Evolutionary conservation across 768 basidiomycete genomes (phyloP).

Genomic region (Leccinum subtestaceum): DNA sequence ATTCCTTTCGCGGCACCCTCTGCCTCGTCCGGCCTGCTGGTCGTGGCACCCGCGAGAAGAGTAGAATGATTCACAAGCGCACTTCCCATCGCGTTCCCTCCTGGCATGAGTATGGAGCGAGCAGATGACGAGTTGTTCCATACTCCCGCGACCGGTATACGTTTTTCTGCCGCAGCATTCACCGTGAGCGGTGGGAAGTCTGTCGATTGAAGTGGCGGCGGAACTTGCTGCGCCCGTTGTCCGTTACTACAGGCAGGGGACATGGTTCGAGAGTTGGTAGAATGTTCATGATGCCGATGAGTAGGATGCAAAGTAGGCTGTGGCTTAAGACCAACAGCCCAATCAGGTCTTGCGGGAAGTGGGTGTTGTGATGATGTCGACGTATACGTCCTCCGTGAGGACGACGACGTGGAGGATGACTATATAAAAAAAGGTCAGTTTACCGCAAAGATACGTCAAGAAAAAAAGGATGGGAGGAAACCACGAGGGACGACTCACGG

Average conservation of each 20-base stretch:
- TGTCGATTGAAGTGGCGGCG: constrained; percentile 49
- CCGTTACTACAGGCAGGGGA: constrained; percentile 37
- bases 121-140: constrained; percentile 62
- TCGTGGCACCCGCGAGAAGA: constrained; percentile 13
- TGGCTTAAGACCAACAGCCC: constrained; percentile 83
- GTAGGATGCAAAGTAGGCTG: constrained; percentile 63
- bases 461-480: background rate
- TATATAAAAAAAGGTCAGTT: constrained; percentile 25
- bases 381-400: constrained; percentile 73
- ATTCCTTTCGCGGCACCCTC: constrained; percentile 47
- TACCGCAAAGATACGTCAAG: background rate
- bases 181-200: constrained; percentile 71
- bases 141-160: constrained; percentile 58
- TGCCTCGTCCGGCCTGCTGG: constrained; percentile 40
- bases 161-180: constrained; percentile 46
- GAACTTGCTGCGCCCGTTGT: constrained; percentile 34
- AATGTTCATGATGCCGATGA: constrained; percentile 54
- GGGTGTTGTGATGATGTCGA: constrained; percentile 76
- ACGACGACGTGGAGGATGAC: constrained; percentile 81
- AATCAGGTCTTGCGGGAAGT: constrained; percentile 80
- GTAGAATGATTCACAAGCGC: constrained; percentile 39
- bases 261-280: constrained; percentile 36
- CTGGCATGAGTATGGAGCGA: constrained; percentile 50
- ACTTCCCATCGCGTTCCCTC: constrained; percentile 33
- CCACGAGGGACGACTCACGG: constrained; percentile 50